Percentiles rank a stretch among this genome's conserved stretches.
Conservation (phyloP, 2,329 filamentous ascomycete species). For the Trichoderma asperellum region DNA sequence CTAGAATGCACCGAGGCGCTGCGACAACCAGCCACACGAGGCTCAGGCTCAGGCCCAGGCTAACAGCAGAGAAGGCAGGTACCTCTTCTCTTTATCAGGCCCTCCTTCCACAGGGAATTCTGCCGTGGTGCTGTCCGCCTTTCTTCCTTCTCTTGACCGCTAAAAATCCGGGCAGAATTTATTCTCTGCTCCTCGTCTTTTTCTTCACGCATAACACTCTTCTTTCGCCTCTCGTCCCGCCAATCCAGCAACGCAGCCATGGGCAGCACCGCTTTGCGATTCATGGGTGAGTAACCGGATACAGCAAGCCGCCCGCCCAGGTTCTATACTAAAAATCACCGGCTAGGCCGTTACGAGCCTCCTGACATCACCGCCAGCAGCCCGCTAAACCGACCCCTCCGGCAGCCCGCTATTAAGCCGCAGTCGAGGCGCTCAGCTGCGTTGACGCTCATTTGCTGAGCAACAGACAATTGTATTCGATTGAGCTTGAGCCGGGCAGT, state of each 20-base stretch:
- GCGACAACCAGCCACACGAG: conserved; percentile 9
- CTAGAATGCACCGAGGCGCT: not conserved
- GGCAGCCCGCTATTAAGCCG: conserved; percentile 4
- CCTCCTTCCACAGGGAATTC: not conserved
- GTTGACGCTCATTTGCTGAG: not conserved
- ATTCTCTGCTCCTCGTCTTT: not conserved
- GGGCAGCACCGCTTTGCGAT: not conserved
- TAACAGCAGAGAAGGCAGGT: not conserved
- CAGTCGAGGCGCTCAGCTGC: not conserved
- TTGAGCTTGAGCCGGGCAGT: not conserved
- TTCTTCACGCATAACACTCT: not conserved
- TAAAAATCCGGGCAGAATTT: not conserved
- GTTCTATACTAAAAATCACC: not conserved
- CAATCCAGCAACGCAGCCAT: not conserved
- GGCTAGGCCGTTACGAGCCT: not conserved
- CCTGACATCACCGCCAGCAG: conserved; percentile 15
- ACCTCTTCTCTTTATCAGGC: not conserved
- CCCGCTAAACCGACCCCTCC: conserved; percentile 20
- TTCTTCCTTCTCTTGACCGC: not conserved
- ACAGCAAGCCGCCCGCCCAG: not conserved
- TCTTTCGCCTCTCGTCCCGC: not conserved
- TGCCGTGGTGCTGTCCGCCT: not conserved
- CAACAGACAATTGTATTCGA: not conserved
- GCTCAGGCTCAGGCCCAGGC: not conserved
- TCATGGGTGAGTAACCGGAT: not conserved